A percentile compares a stretch with the other conserved stretches of the same genome.
Conservation (phyloP, 371 early-diverging fungal species). For the Furculomyces boomerangus region DNA sequence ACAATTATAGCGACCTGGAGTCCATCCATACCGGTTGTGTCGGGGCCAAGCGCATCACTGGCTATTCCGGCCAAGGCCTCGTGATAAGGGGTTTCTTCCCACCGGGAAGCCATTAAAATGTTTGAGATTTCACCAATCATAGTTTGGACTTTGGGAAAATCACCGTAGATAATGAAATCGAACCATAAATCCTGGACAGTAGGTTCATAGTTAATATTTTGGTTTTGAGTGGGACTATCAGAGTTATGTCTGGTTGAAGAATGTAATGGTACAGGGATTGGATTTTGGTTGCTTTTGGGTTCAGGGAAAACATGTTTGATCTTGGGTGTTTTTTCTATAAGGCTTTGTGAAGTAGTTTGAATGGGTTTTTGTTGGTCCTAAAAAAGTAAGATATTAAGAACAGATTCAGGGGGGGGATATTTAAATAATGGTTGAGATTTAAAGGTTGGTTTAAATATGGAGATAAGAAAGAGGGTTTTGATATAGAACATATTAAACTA, state of each 20-base stretch:
- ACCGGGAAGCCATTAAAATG: slow-evolving; percentile 17
- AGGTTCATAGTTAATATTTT: neutral
- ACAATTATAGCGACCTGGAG: slow-evolving; percentile 27
- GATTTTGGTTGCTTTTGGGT: neutral
- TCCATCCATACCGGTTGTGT: slow-evolving; percentile 25
- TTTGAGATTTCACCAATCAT: slow-evolving; percentile 21
- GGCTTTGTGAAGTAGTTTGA: neutral
- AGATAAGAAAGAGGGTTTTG: too few relatives aligned
- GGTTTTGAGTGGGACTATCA: neutral
- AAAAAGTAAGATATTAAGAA: neutral
- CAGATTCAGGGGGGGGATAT: too few relatives aligned
- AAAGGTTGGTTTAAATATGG: too few relatives aligned
- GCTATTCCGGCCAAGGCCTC: slow-evolving; percentile 23
- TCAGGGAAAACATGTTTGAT: neutral
- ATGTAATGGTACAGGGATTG: neutral
- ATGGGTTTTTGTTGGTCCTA: neutral
- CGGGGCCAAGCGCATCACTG: slow-evolving; percentile 21
- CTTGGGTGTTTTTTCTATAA: neutral
- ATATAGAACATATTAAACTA: too few relatives aligned
- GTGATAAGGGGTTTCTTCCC: slow-evolving; percentile 23
- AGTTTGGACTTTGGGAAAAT: slow-evolving; percentile 21
- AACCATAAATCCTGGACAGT: slow-evolving; percentile 12
- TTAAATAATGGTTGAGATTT: too few relatives aligned
- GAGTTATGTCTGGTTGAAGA: neutral
- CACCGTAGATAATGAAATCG: slow-evolving; percentile 22